Percentiles rank a stretch among this genome's conserved stretches.
These are phyloP conservation scores for Kurtzmaniella cleridarum DNA, from an alignment of 805 yeast species.

Conservation along the genomic window DNA sequence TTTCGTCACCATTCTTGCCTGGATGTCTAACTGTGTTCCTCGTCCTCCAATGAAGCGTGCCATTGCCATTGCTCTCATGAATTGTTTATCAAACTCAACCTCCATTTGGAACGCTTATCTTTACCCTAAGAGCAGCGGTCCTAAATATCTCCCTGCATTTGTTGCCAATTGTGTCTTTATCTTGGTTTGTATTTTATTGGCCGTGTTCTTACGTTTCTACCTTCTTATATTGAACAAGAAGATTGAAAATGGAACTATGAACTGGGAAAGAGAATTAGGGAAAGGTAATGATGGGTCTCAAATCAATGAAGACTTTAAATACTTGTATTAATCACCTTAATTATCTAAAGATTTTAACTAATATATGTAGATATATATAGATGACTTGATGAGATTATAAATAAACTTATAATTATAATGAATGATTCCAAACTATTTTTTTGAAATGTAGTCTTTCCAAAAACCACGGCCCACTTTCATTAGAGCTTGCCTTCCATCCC, in stretches of 20 bases:
- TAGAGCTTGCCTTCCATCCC: slow-evolving; percentile 30
- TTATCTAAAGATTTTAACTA: no score
- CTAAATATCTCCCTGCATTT: slow-evolving; percentile 44
- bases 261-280: slow-evolving; percentile 46
- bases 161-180: slow-evolving; percentile 45
- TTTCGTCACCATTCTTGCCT: slow-evolving; percentile 46
- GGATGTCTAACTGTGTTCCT: slow-evolving; percentile 53
- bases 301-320: slow-evolving; percentile 41
- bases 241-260: slow-evolving; percentile 41
- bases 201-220: slow-evolving; percentile 35
- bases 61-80: slow-evolving; percentile 51
- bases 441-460: slow-evolving; percentile 11
- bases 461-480: slow-evolving; percentile 16
- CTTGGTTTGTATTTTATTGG: slow-evolving; percentile 33
- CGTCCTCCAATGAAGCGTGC: slow-evolving; percentile 59
- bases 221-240: slow-evolving; percentile 34
- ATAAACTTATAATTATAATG: no score
- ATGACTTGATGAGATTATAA: no score
- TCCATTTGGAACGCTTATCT: slow-evolving; percentile 53
- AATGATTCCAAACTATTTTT: neutral
- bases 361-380: no score
- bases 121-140: slow-evolving; percentile 40
- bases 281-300: slow-evolving; percentile 39
- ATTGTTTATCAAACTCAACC: slow-evolving; percentile 51
- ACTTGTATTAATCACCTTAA: slow-evolving; percentile 17